Evolutionary conservation across 2,329 filamentous ascomycete genomes (phyloP), one percentile per base, ranked within the genome.

Genomic region (Sclerotinia borealis): DNA sequence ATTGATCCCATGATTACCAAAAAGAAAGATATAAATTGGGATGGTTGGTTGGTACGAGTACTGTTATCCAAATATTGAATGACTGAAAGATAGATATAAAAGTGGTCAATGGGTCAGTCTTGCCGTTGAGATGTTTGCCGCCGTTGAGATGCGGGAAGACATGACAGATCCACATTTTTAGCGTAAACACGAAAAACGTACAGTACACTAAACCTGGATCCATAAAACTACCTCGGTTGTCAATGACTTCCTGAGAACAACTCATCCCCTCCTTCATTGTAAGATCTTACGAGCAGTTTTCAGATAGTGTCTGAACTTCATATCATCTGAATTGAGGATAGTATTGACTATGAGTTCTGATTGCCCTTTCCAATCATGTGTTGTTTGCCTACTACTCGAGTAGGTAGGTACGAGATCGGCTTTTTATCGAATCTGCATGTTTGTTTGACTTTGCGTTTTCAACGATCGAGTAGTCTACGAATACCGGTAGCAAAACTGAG

Each of bases 1-100:
- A 49, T 63, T 8, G 68, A 70, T 17, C 68, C 68, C 68, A 70
- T 71, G 17, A 65, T 75, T 76, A 34, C 71, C 75, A 59, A 69
- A 36, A 17, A 10, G 19, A 19, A 25, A 45, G 39, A 34, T 45
- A 17, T 22, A 36, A 65, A 65, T 75, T 67, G 63, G 41, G 13
- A 27, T 60, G 2, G 27, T 27, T 29, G 5, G 13, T 51, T 22
- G 8, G 45, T 25, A 37, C 13, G 15, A 61, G 47, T 19, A 51
- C 52, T 59, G 22, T 25, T 25, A 31, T 56, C 65, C 58, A 27
- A 65, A 41, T 15, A 66, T 52, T 27, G 62, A 58, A 61, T 66
- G 49, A n/a, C n/a, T n/a, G n/a, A n/a, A n/a, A n/a, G 17, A 64
- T 55, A 1, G 60, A 27, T 55, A 8, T n/a, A 9, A 29, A 39